These are phyloP conservation scores for Paramecium tetraurelia DNA, from an alignment of 73 alveolate species.

Conservation along the genomic window DNA sequence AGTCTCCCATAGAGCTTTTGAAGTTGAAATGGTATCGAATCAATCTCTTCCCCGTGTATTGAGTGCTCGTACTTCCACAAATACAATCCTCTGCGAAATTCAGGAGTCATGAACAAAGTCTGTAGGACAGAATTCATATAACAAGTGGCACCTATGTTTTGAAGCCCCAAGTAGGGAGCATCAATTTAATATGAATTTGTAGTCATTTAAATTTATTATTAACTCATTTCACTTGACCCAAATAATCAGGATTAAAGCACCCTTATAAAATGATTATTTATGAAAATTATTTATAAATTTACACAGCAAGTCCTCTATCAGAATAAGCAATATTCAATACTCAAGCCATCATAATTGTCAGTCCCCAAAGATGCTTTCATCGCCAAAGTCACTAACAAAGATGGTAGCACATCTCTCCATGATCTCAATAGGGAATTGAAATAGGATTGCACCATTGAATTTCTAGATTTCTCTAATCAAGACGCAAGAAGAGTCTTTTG, in stretches of 20 bases:
- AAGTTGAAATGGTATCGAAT: constrained; percentile 74
- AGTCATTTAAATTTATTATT: neutral
- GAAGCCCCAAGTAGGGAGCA: constrained; percentile 23
- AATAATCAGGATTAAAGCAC: neutral
- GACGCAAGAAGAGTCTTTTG: neutral
- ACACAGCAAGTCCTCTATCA: neutral
- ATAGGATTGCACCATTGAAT: neutral
- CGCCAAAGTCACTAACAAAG: neutral
- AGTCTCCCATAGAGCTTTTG: constrained; percentile 71
- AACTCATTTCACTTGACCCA: neutral
- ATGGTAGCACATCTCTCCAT: neutral
- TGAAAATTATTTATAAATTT: neutral
- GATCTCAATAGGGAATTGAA: neutral
- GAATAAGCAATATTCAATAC: neutral
- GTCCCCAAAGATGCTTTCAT: neutral
- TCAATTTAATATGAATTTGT: neutral
- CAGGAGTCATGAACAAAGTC: constrained; percentile 94
- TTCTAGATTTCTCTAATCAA: neutral
- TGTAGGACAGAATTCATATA: constrained; percentile 93
- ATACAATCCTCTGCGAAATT: constrained; percentile 85
- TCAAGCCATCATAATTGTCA: neutral
- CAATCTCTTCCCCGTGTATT: constrained; percentile 65
- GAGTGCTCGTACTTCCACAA: constrained; percentile 63
- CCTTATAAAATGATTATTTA: neutral
- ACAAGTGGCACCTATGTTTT: constrained; percentile 89